Evolutionary conservation across 352 stramenopile species (phyloP), one percentile per base, ranked within the genome.

Genomic region (Phytophthora tubulina): DNA sequence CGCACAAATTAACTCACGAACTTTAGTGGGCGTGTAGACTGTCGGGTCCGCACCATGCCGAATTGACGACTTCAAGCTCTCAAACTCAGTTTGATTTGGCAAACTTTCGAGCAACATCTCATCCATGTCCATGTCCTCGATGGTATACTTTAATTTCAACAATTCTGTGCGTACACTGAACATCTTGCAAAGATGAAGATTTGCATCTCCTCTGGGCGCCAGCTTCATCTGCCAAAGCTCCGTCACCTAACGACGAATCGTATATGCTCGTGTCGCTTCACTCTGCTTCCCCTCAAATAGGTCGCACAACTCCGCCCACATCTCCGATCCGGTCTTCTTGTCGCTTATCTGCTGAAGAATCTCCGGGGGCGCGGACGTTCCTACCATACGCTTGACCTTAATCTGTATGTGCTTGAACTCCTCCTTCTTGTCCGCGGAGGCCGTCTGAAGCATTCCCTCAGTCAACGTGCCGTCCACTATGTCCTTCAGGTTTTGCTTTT

Each of bases 241-340:
- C 3, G 8, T 35, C 9, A 46, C 38, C 21, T 62, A n/a, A 17
- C 50, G 61, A 49, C 41, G 61, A 44, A 55, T 68, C 21, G 58
- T 66, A 10, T 62, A 39, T 0, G 13, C 49, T n/a, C 30, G 56
- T 8, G 27, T 48, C 2, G 61, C 41, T 13, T 68, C 33, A 15
- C 11, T 61, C 10, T 44, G 38, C 15, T 68, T 68, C 2, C 39
- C 39, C 35, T 61, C 60, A 7, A 27, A 61, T 36, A 68, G 13
- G 15, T 36, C n/a, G 9, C 36, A 46, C 4, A 55, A 11, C n/a
- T 53, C 41, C 2, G 14, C 17, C 60, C 60, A 70, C 52, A 70
- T 70, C 10, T 70, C 51, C 11, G 51, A 56, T 15, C 62, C 62
- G 33, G 62, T 63, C 62, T 55, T 9, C 33, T 70, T 62, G 51